Evolutionary conservation across 257 asterid species (phyloP), one percentile per base, ranked within the genome.

Genomic region (Scutellaria baicalensis): DNA sequence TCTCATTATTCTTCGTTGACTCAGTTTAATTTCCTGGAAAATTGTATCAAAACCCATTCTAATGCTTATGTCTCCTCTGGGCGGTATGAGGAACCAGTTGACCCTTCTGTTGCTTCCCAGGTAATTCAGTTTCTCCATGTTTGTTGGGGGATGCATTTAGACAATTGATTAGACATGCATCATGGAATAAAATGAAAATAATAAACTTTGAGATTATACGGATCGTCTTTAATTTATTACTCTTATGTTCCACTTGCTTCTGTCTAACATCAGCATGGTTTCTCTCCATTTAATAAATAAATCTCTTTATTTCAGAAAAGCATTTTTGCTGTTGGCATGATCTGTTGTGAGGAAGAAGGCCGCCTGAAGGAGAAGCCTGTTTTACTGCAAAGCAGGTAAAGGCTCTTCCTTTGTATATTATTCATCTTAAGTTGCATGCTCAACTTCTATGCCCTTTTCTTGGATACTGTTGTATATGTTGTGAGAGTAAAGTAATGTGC

Each of bases 281-380:
- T 67, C 39, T 75, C 65, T 61, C 70, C 65, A 59, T 79, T 70
- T 54, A 51, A 61, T 42, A 50, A 57, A 50, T 27, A 33, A 21
- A 27, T 27, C 33, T 27, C 70, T 7, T 62, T 70, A 58, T 80
- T 79, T 62, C 95, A 94, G 97, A 83, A 76, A 86, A 84, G 88
- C 48, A 74, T 94, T 65, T 88, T 94, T 84, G 82, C 97, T 68
- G 95, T 94, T 77, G 99, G 99, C 84, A 85, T 94, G 97, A 82
- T 94, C 75, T 91, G 99, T 70, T 91, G 95, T 16, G 95, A 91
- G 85, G 99, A 89, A 82, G 97, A 93, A 84, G 99, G 97, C 62
- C 97, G 95, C 59, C 83, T 94, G 79, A 94, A 83, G 88, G 99
- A 94, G 73, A 93, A 89, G 74, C 97, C 96, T 36, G 80, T 91